Evolutionary conservation across 2,329 filamentous ascomycete genomes (phyloP).

Genomic region (Thielaviopsis cerberus): DNA sequence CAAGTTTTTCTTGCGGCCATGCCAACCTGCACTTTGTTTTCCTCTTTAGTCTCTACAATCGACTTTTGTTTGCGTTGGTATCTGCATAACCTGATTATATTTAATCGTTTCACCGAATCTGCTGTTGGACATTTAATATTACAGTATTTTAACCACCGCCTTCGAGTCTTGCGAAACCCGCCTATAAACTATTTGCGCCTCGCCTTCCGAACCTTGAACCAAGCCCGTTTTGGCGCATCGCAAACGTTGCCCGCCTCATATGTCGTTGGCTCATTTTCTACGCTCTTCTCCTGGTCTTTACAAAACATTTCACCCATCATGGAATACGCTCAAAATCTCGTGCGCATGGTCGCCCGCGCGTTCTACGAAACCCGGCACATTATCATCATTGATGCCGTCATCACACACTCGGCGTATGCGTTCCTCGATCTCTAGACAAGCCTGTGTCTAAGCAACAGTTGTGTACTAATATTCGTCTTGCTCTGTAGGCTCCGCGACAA

Average conservation of each 20-base stretch:
- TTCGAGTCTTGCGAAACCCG: too few species aligned
- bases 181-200: too few species aligned
- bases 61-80: too few species aligned
- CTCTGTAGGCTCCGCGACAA: constrained; percentile 67
- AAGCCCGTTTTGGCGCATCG: neutral
- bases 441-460: neutral
- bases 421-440: constrained; percentile 16
- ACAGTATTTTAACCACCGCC: too few species aligned
- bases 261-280: neutral
- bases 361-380: constrained; percentile 78
- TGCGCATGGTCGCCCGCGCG: constrained; percentile 68
- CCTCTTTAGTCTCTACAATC: too few species aligned
- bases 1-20: too few species aligned
- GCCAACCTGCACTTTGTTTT: too few species aligned
- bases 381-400: constrained; percentile 68
- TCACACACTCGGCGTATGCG: constrained; percentile 60
- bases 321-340: constrained; percentile 51
- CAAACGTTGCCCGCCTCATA: neutral
- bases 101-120: too few species aligned
- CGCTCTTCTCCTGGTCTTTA: neutral
- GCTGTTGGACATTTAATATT: too few species aligned
- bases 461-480: constrained; percentile 45
- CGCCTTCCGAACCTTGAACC: neutral
- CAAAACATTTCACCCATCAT: constrained; percentile 17
- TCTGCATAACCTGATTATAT: too few species aligned